Conservation (phyloP, 225 moss, liverwort and hornwort species). For the Pleurozium schreberi region DNA sequence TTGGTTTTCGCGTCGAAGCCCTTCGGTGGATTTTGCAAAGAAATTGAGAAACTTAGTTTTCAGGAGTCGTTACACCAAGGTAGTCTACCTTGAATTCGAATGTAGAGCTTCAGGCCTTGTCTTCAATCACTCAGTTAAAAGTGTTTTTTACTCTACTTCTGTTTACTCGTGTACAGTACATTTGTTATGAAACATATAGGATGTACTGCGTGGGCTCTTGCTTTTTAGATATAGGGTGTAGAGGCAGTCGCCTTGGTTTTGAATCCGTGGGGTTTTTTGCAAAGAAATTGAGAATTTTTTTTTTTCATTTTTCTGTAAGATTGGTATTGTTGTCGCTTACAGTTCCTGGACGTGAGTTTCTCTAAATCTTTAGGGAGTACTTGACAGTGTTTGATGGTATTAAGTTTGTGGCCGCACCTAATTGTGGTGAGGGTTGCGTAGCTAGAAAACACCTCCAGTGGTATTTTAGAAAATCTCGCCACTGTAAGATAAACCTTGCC, state of each 20-base stretch:
- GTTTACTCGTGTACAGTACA: background rate
- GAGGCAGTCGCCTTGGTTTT: background rate
- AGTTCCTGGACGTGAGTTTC: background rate
- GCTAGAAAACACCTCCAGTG: background rate
- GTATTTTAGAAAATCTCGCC: background rate
- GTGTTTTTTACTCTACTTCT: background rate
- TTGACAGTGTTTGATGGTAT: background rate
- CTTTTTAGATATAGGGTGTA: background rate
- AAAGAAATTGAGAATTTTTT: background rate
- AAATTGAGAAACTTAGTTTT: background rate
- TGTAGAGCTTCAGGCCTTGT: background rate
- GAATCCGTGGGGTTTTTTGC: background rate
- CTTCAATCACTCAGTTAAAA: background rate
- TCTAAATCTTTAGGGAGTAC: too few species aligned
- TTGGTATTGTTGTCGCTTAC: background rate
- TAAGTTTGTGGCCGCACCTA: background rate
- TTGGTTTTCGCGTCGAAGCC: background rate
- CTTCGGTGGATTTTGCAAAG: background rate
- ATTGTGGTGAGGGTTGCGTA: background rate
- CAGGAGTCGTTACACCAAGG: slow-evolving; percentile 21
- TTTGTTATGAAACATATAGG: background rate
- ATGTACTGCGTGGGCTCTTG: background rate
- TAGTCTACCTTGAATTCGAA: slow-evolving; percentile 23
- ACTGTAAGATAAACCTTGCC: background rate
- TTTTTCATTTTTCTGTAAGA: background rate